Evolutionary conservation across 768 basidiomycete genomes (phyloP).

Genomic region (Coprinopsis marcescibilis): DNA sequence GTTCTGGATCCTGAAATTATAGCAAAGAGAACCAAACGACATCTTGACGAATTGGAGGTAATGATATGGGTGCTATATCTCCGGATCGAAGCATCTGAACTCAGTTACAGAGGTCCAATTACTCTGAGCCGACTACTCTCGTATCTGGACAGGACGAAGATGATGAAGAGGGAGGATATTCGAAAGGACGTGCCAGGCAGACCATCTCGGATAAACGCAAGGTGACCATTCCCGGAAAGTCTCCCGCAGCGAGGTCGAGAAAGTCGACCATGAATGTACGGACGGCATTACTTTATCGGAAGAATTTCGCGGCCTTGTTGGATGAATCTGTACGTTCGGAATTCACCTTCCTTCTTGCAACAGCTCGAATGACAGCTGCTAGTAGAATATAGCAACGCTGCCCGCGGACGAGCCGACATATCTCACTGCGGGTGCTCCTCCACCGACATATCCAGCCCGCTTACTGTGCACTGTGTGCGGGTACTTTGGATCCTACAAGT

Average conservation of each 20-base stretch:
- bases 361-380: background rate
- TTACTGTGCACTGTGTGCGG: constrained; percentile 83
- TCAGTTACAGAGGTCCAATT: constrained; percentile 62
- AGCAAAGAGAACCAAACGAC: constrained; percentile 68
- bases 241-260: constrained; percentile 55
- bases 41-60: constrained; percentile 77
- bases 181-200: constrained; percentile 68
- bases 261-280: constrained; percentile 80
- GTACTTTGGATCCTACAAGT: constrained; percentile 77
- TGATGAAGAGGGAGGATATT: constrained; percentile 38
- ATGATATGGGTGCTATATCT: constrained; percentile 3
- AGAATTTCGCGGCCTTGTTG: constrained; percentile 65
- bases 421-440: constrained; percentile 59
- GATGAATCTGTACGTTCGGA: constrained; percentile 70
- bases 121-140: constrained; percentile 51
- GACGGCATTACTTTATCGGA: constrained; percentile 76
- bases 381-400: constrained; percentile 53
- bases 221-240: constrained; percentile 42
- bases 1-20: constrained; percentile 58
- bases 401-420: constrained; percentile 58
- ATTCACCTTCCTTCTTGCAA: background rate
- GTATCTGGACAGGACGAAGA: constrained; percentile 41
- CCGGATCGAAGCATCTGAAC: constrained; percentile 8
- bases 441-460: constrained; percentile 59
- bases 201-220: constrained; percentile 75